These are phyloP conservation scores for Aspergillus bridgeri DNA, from an alignment of 495 filamentous ascomycete genomes.

Conservation along the genomic window DNA sequence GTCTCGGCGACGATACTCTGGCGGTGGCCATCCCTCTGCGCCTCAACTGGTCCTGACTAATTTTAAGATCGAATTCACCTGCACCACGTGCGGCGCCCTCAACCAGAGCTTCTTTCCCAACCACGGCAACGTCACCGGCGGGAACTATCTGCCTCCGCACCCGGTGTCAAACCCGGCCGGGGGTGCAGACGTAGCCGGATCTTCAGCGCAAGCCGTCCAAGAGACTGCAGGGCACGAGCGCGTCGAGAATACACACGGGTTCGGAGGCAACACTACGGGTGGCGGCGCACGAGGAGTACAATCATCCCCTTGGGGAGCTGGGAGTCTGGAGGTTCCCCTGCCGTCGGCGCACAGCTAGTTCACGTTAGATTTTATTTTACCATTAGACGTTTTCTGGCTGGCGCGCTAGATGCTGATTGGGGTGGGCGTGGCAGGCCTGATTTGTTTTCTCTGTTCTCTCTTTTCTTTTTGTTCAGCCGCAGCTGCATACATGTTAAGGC, in stretches of 20 bases:
- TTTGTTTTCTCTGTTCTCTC: neutral
- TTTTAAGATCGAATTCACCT: slow-evolving; percentile 48
- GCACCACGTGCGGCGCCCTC: slow-evolving; percentile 40
- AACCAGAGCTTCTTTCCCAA: slow-evolving; percentile 48
- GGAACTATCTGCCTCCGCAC: slow-evolving; percentile 30
- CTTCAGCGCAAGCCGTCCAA: slow-evolving; percentile 20
- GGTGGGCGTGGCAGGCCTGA: neutral
- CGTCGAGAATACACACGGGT: slow-evolving; percentile 38
- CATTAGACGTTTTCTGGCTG: neutral
- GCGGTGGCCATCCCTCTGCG: slow-evolving; percentile 24
- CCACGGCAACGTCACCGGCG: slow-evolving; percentile 39
- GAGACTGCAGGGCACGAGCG: slow-evolving; percentile 32
- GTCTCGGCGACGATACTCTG: slow-evolving; percentile 23
- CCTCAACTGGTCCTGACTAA: slow-evolving; percentile 37
- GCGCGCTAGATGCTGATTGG: neutral
- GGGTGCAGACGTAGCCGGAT: slow-evolving; percentile 20
- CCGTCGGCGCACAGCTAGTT: slow-evolving; percentile 21
- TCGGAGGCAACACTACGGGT: slow-evolving; percentile 15
- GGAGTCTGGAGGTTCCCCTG: slow-evolving; percentile 32
- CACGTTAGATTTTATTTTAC: slow-evolving; percentile 7
- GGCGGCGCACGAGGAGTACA: slow-evolving; percentile 32
- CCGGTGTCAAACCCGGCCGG: slow-evolving; percentile 21
- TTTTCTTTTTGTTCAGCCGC: neutral
- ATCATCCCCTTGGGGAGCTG: slow-evolving; percentile 27
- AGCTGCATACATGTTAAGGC: neutral